Evolutionary conservation across 768 basidiomycete genomes (phyloP).

Genomic region (Pisolithus sp.): DNA sequence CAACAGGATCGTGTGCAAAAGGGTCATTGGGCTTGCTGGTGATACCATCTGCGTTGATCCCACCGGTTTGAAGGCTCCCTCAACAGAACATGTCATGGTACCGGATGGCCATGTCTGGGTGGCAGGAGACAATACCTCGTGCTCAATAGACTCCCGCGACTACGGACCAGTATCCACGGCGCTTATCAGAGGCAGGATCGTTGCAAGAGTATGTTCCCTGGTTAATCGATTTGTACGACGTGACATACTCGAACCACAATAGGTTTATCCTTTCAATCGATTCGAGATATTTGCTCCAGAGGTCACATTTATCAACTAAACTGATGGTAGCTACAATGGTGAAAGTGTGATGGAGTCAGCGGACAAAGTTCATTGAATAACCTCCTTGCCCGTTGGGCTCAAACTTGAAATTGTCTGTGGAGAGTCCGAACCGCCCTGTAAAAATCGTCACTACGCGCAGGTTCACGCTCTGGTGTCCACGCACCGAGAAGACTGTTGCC

Average conservation of each 20-base stretch:
- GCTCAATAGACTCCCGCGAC: conserved; percentile 81
- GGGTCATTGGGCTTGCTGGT: conserved; percentile 84
- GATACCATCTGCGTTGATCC: conserved; percentile 89
- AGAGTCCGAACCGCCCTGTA: conserved; percentile 86
- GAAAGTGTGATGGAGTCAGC: conserved; percentile 24
- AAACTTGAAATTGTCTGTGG: conserved; percentile 96
- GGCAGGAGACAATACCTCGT: conserved; percentile 78
- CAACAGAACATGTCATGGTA: conserved; percentile 66
- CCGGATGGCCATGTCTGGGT: conserved; percentile 90
- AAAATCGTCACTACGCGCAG: neutral
- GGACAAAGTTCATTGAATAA: conserved; percentile 84
- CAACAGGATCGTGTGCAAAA: conserved; percentile 71
- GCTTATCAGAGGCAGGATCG: conserved; percentile 62
- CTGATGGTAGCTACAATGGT: neutral
- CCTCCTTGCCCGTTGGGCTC: conserved; percentile 92
- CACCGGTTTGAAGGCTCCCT: conserved; percentile 54
- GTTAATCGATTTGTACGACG: neutral
- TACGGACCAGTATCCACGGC: conserved; percentile 90
- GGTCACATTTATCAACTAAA: conserved; percentile 17
- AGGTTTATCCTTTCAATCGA: conserved; percentile 27
- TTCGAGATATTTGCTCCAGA: conserved; percentile 20
- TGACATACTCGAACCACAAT: neutral
- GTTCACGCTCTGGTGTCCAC: conserved; percentile 10
- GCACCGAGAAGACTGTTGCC: conserved; percentile 86
- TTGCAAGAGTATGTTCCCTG: conserved; percentile 50